Percentiles rank a stretch among this genome's conserved stretches.
Conservation (phyloP, 2,329 filamentous ascomycete genomes). For the Colletotrichum acutatum region DNA sequence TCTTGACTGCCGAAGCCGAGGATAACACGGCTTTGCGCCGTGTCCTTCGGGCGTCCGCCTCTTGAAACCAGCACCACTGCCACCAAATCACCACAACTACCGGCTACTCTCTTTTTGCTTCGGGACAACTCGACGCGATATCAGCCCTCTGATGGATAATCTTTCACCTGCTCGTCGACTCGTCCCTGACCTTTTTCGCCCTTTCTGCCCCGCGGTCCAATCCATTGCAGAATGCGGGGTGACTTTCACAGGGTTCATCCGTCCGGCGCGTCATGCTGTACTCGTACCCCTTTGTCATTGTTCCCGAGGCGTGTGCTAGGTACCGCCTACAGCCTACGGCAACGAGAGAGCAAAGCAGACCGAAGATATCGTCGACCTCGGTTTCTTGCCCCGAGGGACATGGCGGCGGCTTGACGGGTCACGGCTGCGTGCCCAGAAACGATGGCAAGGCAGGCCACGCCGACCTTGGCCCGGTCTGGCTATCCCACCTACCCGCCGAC, state of each 20-base stretch:
- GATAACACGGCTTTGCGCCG: conserved; percentile 33
- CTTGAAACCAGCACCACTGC: not conserved
- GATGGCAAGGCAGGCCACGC: not conserved
- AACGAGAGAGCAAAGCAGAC: not conserved
- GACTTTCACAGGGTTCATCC: not conserved
- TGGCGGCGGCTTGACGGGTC: not conserved
- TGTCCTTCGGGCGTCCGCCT: conserved; percentile 17
- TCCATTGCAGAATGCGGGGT: not conserved
- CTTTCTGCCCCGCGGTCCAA: not conserved
- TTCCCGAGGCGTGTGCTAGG: not conserved
- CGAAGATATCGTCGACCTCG: conserved; percentile 23
- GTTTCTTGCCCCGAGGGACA: conserved; percentile 1
- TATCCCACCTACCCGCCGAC: not conserved
- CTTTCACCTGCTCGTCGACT: conserved; percentile 22
- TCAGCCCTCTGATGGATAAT: conserved; percentile 15
- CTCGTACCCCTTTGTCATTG: not conserved
- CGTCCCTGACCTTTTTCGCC: conserved; percentile 40
- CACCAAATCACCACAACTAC: not conserved
- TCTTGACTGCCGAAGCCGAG: conserved; percentile 31
- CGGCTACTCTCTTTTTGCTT: not conserved
- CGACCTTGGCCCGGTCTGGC: not conserved
- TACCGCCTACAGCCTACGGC: too few species aligned
- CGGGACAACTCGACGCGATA: conserved; percentile 28
- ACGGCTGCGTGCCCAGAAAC: not conserved
- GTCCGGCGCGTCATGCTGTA: not conserved